A percentile compares a stretch with the other conserved stretches of the same genome.
phyloP scores from a whole-genome alignment of 1,284 basidiomycete species.

The Waitea zeae region DNA sequence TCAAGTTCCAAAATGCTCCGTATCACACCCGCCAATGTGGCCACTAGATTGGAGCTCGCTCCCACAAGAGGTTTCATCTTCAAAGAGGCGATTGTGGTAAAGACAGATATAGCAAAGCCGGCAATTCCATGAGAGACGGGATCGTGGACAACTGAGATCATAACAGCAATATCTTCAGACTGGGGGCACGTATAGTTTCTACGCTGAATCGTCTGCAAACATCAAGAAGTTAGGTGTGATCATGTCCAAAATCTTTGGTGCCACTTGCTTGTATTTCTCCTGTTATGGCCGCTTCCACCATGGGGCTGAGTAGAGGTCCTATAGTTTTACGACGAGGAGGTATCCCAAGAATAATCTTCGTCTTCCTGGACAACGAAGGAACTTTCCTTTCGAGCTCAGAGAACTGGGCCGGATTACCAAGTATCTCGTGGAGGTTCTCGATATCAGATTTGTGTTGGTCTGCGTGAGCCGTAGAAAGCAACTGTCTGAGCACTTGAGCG shows the following conservation, averaged over 20 bases:
- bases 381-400: constrained; percentile 20
- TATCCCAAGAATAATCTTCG: constrained; percentile 23
- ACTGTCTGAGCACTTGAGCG: constrained; percentile 16
- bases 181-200: constrained; percentile 24
- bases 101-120: constrained; percentile 19
- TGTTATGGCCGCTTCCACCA: too few species aligned
- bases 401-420: constrained; percentile 17
- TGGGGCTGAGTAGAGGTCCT: too few species aligned
- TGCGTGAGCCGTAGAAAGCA: constrained; percentile 16
- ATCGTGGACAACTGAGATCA: constrained; percentile 23
- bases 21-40: constrained; percentile 18
- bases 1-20: constrained; percentile 13
- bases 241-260: too few species aligned
- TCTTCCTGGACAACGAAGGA: constrained; percentile 24
- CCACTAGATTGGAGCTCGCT: constrained; percentile 14
- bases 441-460: constrained; percentile 18
- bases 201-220: constrained; percentile 22
- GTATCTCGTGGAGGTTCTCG: constrained; percentile 21
- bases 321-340: too few species aligned
- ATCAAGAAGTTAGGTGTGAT: too few species aligned
- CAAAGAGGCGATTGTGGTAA: constrained; percentile 12
- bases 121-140: constrained; percentile 15
- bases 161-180: constrained; percentile 23
- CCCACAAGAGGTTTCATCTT: too few species aligned
- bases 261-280: too few species aligned